Base-by-base conservation (phyloP, 2,329 filamentous ascomycete species). In the Thelonectria discophora region DNA sequence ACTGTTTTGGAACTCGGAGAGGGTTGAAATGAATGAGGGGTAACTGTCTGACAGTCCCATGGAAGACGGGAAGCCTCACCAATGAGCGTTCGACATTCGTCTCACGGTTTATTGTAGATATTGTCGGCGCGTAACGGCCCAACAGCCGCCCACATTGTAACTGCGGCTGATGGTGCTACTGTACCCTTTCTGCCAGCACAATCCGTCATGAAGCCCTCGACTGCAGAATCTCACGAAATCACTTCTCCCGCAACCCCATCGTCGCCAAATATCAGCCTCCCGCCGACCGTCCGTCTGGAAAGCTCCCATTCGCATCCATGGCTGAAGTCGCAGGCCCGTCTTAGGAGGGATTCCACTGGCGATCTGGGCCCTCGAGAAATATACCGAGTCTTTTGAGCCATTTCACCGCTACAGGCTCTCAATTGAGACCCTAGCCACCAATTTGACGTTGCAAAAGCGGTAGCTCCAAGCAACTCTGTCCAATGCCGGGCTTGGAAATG, bases 311-410 rank as follows among this genome's bases (percentile, higher is more conserved):
- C 5, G 21, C 34, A 24, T 42, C 13, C 49, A 60, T 60, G 57
- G 55, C 55, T 20, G 57, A 60, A 48, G 18, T 60, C 17, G 57
- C 57, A 50, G 57, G 5, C 21, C 55, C 2, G 45, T 54, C 24
- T 13, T 60, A 1, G 57, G 57, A 12, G 57, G 50, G 3, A 60
- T 55, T 15, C 57, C 57, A 12, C 34, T 60, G 15, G 34, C 32
- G 3, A 49, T 60, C 8, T 60, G 50, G 49, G 57, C 57, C 2
- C 43, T 60, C 6, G 57, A 60, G 17, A 54, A 55, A 27, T 60
- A 60, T 43, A 46, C 55, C 10, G 55, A 57, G 24, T 34, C 55
- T 17, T 20, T 54, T 15, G 43, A 54, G 45, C 17, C 50, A 12
- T 54, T 20, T 39, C 34, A 49, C 15, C 45, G 47, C 30, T 54